Conservation (phyloP, 2,329 filamentous ascomycete species). For the Pseudohalonectria lignicola region DNA sequence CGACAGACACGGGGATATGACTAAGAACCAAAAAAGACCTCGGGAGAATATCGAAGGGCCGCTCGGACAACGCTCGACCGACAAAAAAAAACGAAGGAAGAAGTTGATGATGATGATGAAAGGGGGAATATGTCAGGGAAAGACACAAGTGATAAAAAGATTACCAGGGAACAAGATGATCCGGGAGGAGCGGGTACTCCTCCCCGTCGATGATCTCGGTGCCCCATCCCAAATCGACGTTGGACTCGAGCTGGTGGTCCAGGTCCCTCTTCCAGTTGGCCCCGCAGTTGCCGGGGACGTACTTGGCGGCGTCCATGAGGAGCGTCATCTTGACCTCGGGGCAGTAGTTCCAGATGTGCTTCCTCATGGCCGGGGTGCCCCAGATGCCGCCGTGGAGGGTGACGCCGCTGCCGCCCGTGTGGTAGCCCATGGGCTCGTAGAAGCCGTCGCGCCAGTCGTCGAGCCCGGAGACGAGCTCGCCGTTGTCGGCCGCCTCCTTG, state of each 20-base stretch:
- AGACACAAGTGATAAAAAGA: too few relatives aligned
- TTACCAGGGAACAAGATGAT: conserved; percentile 21
- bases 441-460: conserved; percentile 40
- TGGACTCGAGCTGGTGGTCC: conserved; percentile 8
- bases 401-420: conserved; percentile 37
- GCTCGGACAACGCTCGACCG: too few relatives aligned
- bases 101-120: too few relatives aligned
- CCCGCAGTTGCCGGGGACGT: conserved; percentile 35
- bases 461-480: conserved; percentile 26
- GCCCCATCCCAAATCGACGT: conserved; percentile 19
- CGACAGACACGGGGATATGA: too few relatives aligned
- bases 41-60: too few relatives aligned
- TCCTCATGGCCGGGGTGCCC: conserved; percentile 32
- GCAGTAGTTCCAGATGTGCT: conserved; percentile 44
- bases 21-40: too few relatives aligned
- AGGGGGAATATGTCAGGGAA: too few relatives aligned
- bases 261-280: conserved; percentile 31
- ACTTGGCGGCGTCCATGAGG: conserved; percentile 40
- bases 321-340: conserved; percentile 48
- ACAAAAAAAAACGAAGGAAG: too few relatives aligned
- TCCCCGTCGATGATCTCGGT: conserved; percentile 27
- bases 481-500: conserved; percentile 16
- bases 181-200: conserved; percentile 27
- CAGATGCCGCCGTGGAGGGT: conserved; percentile 34
- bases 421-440: conserved; percentile 49